Evolutionary conservation across 768 basidiomycete genomes (phyloP).

Genomic region (Cystofilobasidium capitatum): DNA sequence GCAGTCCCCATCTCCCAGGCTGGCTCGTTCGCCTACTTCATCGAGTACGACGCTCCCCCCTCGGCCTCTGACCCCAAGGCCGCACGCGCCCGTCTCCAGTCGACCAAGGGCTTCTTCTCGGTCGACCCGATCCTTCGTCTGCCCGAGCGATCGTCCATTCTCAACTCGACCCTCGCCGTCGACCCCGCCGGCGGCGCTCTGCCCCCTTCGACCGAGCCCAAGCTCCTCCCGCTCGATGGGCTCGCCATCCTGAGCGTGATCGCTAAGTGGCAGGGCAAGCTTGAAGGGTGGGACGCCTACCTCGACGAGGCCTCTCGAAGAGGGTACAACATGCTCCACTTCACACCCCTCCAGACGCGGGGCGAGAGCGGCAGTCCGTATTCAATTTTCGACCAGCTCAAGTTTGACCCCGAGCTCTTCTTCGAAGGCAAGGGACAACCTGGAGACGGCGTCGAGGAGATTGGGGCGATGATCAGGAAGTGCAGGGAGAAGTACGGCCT

Average conservation of each 20-base stretch:
- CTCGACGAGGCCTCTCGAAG: slow-evolving; percentile 75
- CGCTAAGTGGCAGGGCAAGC: slow-evolving; percentile 95
- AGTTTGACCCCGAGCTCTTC: slow-evolving; percentile 71
- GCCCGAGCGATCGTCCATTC: slow-evolving; percentile 63
- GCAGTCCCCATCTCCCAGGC: slow-evolving; percentile 82
- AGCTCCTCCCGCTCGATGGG: slow-evolving; percentile 65
- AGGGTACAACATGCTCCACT: slow-evolving; percentile 98
- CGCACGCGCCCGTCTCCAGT: slow-evolving; percentile 56
- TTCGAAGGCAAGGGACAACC: slow-evolving; percentile 40
- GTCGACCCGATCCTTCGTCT: slow-evolving; percentile 78
- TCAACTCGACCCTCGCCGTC: slow-evolving; percentile 42
- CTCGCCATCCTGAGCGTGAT: slow-evolving; percentile 80
- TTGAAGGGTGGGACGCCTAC: slow-evolving; percentile 64
- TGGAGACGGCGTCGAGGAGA: slow-evolving; percentile 45
- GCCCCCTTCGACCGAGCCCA: background rate
- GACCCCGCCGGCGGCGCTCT: slow-evolving; percentile 14
- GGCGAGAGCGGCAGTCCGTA: slow-evolving; percentile 87
- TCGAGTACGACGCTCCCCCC: slow-evolving; percentile 63
- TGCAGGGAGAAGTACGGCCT: slow-evolving; percentile 81
- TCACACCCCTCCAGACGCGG: slow-evolving; percentile 84
- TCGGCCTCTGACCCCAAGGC: slow-evolving; percentile 31
- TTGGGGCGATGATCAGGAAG: slow-evolving; percentile 56
- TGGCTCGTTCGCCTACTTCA: slow-evolving; percentile 88
- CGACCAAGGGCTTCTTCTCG: slow-evolving; percentile 89
- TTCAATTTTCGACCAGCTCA: slow-evolving; percentile 77